phyloP scores from a whole-genome alignment of 106 monocot species.

The Allium fistulosum region DNA sequence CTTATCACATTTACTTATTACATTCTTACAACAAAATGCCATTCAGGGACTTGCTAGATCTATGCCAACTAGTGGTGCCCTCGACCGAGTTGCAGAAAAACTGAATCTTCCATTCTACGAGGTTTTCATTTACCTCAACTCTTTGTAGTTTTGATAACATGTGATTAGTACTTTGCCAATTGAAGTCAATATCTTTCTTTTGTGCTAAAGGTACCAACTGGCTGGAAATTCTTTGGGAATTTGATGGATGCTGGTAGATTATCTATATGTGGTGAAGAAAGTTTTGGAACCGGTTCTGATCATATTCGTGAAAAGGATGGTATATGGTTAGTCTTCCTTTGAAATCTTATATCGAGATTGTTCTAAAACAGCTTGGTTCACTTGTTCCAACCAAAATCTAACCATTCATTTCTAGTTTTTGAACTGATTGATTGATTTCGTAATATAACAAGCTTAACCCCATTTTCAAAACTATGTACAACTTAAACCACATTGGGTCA shows the following conservation, averaged over 20 bases:
- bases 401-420: no score
- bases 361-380: no score
- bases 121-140: constrained; percentile 25
- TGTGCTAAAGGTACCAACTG: constrained; percentile 77
- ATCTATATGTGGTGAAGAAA: constrained; percentile 98
- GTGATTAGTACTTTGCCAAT: neutral
- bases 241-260: constrained; percentile 96
- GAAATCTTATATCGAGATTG: neutral
- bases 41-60: constrained; percentile 95
- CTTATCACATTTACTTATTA: neutral
- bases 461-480: no score
- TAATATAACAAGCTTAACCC: no score
- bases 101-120: constrained; percentile 93
- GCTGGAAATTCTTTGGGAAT: constrained; percentile 99
- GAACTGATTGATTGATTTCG: no score
- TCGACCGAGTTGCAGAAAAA: constrained; percentile 93
- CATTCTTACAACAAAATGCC: neutral
- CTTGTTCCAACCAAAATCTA: no score
- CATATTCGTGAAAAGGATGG: constrained; percentile 99
- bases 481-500: no score
- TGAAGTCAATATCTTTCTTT: neutral
- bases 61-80: constrained; percentile 98
- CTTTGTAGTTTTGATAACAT: neutral
- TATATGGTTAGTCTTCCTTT: constrained; percentile 55
- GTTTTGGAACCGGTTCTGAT: constrained; percentile 99